Evolutionary conservation across 75 land plant genomes (phyloP), one percentile per base, ranked within the genome.

Genomic region (Pinus taeda): DNA sequence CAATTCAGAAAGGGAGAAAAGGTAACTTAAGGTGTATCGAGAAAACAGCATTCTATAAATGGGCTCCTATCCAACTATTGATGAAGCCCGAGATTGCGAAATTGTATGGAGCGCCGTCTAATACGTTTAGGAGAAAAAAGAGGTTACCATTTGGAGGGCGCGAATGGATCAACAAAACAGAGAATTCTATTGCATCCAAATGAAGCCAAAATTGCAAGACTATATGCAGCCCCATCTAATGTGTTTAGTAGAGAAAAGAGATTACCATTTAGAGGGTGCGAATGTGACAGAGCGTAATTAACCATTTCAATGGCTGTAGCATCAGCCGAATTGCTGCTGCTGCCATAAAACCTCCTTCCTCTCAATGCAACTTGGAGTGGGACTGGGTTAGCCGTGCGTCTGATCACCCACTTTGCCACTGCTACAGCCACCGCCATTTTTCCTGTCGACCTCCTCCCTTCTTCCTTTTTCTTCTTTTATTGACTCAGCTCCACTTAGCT

Each of bases 251-350:
- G 36, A 33, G 36, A 18, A 22, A 65, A 15, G 33, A 33, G 18
- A 3, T 30, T 69, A 69, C 71, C 53, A 69, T 69, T 69, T 69
- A 15, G 49, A 69, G 71, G 42, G 53, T 22, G 71, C 3, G 71
- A 69, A 69, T 69, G 71, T 17, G 4, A 21, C n/a, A 53, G 71
- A 42, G 71, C 71, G 42, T 69, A 69, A n/a, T 69, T 69, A 42
- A 69, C n/a, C 71, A 69, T 69, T 5, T 69, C 71, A 20, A 21
- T 39, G 71, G 53, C 71, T 20, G 71, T 69, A 69, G 18, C 36
- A 36, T 69, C 71, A 3, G 71, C 71, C 9, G 71, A 69, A 36
- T 20, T 4, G 49, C 22, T 69, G 71, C 21, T 69, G 53, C 12
- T 69, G 37, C 71, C 71, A 7, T 37, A 42, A 20, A 42, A 39